These are phyloP conservation scores for Apiospora hydei DNA, from an alignment of 2,329 filamentous ascomycete genomes.

Conservation along the genomic window DNA sequence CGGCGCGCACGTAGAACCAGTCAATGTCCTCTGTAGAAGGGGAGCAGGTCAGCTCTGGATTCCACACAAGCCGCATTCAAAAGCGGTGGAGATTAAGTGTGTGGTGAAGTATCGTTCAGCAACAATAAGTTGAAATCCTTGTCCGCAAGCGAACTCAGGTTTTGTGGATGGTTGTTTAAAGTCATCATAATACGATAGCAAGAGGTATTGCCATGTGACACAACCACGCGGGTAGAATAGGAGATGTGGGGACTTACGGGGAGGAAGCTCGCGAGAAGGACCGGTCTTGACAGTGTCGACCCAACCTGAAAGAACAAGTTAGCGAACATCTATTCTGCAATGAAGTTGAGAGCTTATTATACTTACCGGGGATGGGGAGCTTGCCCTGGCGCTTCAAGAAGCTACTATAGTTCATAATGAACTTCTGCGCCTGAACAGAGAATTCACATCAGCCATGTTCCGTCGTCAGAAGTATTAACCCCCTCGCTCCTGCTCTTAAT, in stretches of 20 bases:
- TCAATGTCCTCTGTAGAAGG: conserved; percentile 76
- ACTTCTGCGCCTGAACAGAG: conserved; percentile 78
- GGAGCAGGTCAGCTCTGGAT: background rate
- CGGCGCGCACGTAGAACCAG: conserved; percentile 94
- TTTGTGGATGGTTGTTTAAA: conserved; percentile 67
- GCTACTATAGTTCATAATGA: conserved; percentile 84
- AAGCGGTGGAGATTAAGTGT: background rate
- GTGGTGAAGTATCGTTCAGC: conserved; percentile 37
- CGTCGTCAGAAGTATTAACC: conserved; percentile 77
- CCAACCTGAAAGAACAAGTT: conserved; percentile 72
- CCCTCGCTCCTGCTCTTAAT: conserved; percentile 72
- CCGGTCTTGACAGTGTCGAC: conserved; percentile 99
- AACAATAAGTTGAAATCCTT: conserved; percentile 55
- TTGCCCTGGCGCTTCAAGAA: conserved; percentile 96
- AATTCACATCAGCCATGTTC: conserved; percentile 73
- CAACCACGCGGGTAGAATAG: background rate
- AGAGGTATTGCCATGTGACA: background rate
- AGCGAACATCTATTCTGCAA: background rate
- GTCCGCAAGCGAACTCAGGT: conserved; percentile 59
- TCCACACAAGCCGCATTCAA: background rate
- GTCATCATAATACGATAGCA: conserved; percentile 54
- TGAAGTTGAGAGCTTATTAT: conserved; percentile 10
- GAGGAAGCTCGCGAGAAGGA: conserved; percentile 94
- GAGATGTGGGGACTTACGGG: conserved; percentile 51
- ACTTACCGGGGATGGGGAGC: conserved; percentile 86